These are phyloP conservation scores for Talaromyces sp. DNA, from an alignment of 2,329 filamentous ascomycete species.

Conservation along the genomic window DNA sequence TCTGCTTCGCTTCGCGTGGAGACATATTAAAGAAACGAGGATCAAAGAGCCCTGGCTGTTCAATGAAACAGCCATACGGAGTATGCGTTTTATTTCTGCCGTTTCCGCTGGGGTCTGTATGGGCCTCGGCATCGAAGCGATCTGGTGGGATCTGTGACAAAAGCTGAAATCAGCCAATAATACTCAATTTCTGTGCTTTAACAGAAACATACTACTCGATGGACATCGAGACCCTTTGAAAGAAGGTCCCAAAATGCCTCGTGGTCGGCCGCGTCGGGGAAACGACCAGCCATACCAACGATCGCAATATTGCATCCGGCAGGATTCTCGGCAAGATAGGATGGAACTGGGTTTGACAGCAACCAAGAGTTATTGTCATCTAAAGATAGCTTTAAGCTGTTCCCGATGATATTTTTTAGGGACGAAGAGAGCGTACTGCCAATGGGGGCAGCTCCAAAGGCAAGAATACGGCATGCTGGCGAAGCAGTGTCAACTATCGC, in stretches of 20 bases:
- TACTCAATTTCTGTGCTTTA: background rate
- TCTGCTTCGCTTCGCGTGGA: conserved; percentile 70
- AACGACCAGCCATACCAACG: conserved; percentile 38
- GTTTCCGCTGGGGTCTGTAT: conserved; percentile 29
- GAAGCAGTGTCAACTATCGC: background rate
- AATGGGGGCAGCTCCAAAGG: background rate
- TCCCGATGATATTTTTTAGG: background rate
- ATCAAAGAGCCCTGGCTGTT: conserved; percentile 34
- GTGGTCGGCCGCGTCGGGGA: conserved; percentile 65
- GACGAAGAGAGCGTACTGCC: background rate
- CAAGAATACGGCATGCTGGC: background rate
- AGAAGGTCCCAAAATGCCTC: conserved; percentile 72
- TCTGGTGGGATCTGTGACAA: conserved; percentile 44
- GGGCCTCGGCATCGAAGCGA: conserved; percentile 28
- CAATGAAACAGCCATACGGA: conserved; percentile 32
- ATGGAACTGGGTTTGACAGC: background rate
- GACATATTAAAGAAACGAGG: conserved; percentile 46
- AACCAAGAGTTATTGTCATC: background rate
- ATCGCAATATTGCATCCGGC: conserved; percentile 68
- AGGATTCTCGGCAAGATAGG: background rate
- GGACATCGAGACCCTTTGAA: conserved; percentile 68
- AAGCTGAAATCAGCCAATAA: background rate
- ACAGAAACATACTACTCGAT: conserved; percentile 35
- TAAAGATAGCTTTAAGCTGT: background rate
- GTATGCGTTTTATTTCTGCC: conserved; percentile 25